phyloP scores from a whole-genome alignment of 1,284 basidiomycete genomes.

The Apiotrichum sp. region DNA sequence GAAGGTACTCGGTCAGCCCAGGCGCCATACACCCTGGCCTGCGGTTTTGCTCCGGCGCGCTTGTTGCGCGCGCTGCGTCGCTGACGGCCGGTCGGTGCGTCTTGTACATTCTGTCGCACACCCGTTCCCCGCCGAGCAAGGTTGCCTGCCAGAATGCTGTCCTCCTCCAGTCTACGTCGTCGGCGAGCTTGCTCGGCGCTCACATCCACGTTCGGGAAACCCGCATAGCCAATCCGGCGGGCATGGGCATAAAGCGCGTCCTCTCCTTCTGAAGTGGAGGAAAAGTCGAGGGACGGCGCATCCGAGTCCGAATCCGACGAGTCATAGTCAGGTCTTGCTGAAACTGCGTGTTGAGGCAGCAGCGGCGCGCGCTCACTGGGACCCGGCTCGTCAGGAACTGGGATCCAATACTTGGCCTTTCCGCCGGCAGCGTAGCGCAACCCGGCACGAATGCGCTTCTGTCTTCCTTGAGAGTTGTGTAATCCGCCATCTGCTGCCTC shows the following conservation, averaged over 20 bases:
- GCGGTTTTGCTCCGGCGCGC: conserved; percentile 16
- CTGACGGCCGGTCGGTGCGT: too few relatives aligned
- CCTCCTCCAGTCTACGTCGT: conserved; percentile 40
- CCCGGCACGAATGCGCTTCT: conserved; percentile 77
- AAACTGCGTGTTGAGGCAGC: conserved; percentile 52
- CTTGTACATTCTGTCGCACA: too few relatives aligned
- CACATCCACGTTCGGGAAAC: conserved; percentile 82
- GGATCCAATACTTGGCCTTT: conserved; percentile 82
- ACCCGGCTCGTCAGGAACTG: conserved; percentile 53
- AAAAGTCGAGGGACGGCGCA: conserved; percentile 41
- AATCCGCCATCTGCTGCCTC: conserved; percentile 91
- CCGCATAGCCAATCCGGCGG: conserved; percentile 85
- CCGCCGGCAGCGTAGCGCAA: conserved; percentile 85
- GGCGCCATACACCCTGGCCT: conserved; percentile 39
- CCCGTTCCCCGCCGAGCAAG: conserved; percentile 44
- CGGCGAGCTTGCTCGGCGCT: conserved; percentile 51
- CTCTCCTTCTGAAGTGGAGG: conserved; percentile 49
- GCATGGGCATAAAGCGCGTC: conserved; percentile 55
- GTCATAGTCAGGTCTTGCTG: conserved; percentile 16
- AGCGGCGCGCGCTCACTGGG: conserved; percentile 57
- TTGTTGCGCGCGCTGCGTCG: conserved; percentile 16
- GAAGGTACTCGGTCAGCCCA: conserved; percentile 41
- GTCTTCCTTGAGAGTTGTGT: conserved; percentile 74
- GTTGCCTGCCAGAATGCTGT: conserved; percentile 52
- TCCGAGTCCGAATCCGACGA: conserved; percentile 41